Evolutionary conservation across 805 yeast species (phyloP).

Genomic region (Lipomyces orientalis): DNA sequence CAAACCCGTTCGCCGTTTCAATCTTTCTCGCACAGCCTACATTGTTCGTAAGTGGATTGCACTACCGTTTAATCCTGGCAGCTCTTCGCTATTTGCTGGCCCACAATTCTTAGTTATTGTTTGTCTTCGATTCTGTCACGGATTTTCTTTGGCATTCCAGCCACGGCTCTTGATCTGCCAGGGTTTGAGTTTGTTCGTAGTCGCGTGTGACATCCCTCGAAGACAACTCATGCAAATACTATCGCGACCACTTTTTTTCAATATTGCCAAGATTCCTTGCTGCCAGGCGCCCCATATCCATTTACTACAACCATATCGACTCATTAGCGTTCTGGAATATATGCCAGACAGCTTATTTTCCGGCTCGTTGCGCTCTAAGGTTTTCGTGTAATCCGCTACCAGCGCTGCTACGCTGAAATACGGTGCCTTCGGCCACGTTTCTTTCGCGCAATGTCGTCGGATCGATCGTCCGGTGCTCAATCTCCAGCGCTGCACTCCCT

Average conservation of each 20-base stretch:
- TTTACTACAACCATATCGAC: neutral
- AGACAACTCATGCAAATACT: neutral
- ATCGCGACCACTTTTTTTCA: neutral
- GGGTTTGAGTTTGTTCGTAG: neutral
- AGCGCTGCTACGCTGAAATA: neutral
- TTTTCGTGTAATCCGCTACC: neutral
- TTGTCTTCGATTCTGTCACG: neutral
- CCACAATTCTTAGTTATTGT: too few species aligned
- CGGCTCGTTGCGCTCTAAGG: too few species aligned
- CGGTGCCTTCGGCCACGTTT: neutral
- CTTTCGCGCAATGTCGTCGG: slow-evolving; percentile 6
- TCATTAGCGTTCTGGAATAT: neutral
- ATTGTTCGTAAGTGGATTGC: too few species aligned
- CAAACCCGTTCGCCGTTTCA: too few species aligned
- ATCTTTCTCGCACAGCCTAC: too few species aligned
- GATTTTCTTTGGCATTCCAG: neutral
- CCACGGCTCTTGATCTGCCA: neutral
- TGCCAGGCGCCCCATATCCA: neutral
- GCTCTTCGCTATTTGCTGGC: too few species aligned
- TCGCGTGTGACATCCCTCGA: neutral
- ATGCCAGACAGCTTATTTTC: too few species aligned
- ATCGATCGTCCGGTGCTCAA: slow-evolving; percentile 4
- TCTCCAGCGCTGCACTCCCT: slow-evolving; percentile 8
- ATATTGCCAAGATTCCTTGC: neutral
- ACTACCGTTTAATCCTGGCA: too few species aligned